Conservation (phyloP, 176 grass and related monocot species). For the Saccharum officinarum region DNA sequence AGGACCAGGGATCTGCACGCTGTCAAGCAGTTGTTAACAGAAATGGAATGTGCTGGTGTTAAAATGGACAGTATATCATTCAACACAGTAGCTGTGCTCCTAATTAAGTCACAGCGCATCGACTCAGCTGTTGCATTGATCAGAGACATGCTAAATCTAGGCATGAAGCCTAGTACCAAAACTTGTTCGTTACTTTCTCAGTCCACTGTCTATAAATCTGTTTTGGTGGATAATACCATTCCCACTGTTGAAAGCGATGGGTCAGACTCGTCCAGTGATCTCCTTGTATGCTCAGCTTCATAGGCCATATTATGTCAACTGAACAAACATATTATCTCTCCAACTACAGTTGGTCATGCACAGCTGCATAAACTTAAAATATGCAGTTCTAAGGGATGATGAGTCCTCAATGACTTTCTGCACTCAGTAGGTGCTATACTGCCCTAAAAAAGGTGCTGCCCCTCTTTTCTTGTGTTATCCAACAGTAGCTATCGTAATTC, state of each 20-base stretch:
- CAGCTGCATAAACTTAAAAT: slow-evolving; percentile 29
- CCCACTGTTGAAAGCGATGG: slow-evolving; percentile 35
- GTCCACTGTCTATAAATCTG: slow-evolving; percentile 19
- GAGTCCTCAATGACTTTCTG: slow-evolving; percentile 4
- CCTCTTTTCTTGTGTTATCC: slow-evolving; percentile 16
- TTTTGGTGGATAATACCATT: slow-evolving; percentile 30
- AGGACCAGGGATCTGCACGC: slow-evolving; percentile 58
- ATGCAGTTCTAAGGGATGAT: slow-evolving; percentile 20
- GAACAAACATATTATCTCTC: slow-evolving; percentile 24
- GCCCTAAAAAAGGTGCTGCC: slow-evolving; percentile 19
- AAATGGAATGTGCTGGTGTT: slow-evolving; percentile 66
- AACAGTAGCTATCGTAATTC: slow-evolving; percentile 10
- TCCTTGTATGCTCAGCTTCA: slow-evolving; percentile 59
- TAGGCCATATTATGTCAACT: slow-evolving; percentile 35
- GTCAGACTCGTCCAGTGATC: slow-evolving; percentile 54
- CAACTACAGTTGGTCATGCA: slow-evolving; percentile 18
- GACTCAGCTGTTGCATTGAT: slow-evolving; percentile 47
- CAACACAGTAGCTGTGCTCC: slow-evolving; percentile 63
- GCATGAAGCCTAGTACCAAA: slow-evolving; percentile 52
- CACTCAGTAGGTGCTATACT: slow-evolving; percentile 21
- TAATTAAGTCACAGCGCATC: slow-evolving; percentile 53
- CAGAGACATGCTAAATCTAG: slow-evolving; percentile 64
- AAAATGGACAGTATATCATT: slow-evolving; percentile 73
- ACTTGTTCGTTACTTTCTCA: slow-evolving; percentile 54
- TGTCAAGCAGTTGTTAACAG: slow-evolving; percentile 54